Conservation (phyloP, 768 basidiomycete species). For the Mycena venus region DNA sequence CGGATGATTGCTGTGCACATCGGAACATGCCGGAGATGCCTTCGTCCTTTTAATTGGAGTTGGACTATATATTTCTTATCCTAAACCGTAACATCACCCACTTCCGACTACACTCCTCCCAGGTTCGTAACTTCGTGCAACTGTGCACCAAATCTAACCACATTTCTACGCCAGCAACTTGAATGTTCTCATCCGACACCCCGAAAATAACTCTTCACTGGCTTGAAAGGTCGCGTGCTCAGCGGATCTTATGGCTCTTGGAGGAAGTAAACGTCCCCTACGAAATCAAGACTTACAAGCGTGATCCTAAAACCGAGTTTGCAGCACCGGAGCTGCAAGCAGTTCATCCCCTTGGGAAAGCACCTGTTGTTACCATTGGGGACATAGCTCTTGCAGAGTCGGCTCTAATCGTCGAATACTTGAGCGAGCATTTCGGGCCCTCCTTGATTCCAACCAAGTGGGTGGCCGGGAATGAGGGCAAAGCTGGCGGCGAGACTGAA, state of each 20-base stretch:
- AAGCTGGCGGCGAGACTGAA: constrained; percentile 7
- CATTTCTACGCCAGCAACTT: too few relatives aligned
- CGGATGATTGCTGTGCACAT: too few relatives aligned
- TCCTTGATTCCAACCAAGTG: constrained; percentile 21
- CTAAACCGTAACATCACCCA: too few relatives aligned
- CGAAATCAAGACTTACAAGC: constrained; percentile 14
- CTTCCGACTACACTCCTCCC: not conserved
- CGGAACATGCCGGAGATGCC: too few relatives aligned
- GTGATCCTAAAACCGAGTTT: not conserved
- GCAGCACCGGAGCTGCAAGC: not conserved
- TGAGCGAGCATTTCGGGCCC: constrained; percentile 26
- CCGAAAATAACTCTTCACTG: constrained; percentile 13
- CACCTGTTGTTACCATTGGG: constrained; percentile 43
- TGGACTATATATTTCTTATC: too few relatives aligned
- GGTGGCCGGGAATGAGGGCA: constrained; percentile 14
- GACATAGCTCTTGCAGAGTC: constrained; percentile 54
- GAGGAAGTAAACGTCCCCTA: constrained; percentile 7
- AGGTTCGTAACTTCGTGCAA: not conserved
- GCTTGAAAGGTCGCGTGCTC: constrained; percentile 10
- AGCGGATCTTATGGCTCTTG: constrained; percentile 10
- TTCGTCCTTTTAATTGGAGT: too few relatives aligned
- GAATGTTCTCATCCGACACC: not conserved
- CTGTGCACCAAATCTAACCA: too few relatives aligned
- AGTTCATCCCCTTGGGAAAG: constrained; percentile 2
- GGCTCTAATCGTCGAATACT: constrained; percentile 45